These are phyloP conservation scores for Nicotiana otophora DNA, from an alignment of 257 asterid genomes.

Conservation along the genomic window DNA sequence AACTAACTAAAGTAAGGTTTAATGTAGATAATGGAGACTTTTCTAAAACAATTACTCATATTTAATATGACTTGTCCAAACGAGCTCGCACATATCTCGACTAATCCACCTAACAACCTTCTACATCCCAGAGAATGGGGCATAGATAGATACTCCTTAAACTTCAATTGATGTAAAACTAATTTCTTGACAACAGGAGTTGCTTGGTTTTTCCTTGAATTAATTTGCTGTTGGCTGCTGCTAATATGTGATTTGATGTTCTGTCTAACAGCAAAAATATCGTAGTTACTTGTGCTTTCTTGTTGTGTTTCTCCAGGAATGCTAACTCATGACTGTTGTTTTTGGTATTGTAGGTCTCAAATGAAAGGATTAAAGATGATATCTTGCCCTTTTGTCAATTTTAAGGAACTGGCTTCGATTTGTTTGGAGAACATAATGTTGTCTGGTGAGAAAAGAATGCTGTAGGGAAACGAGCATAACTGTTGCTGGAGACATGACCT, in stretches of 20 bases:
- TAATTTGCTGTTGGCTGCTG: neutral
- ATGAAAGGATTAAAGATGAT: slow-evolving; percentile 8
- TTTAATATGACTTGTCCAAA: no score
- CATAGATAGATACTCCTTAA: neutral
- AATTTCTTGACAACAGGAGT: neutral
- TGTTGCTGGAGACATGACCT: slow-evolving; percentile 10
- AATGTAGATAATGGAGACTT: neutral
- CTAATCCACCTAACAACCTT: neutral
- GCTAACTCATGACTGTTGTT: slow-evolving; percentile 1
- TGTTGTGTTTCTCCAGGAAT: neutral
- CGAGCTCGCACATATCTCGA: neutral
- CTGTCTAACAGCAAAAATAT: neutral
- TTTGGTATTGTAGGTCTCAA: slow-evolving; percentile 21
- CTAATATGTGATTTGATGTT: neutral
- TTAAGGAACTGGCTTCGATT: slow-evolving; percentile 12
- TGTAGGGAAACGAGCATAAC: neutral
- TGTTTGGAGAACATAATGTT: slow-evolving; percentile 10
- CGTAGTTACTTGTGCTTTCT: neutral
- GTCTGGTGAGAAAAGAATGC: neutral
- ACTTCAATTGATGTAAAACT: neutral
- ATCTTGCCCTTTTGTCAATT: slow-evolving; percentile 3
- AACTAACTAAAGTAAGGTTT: neutral
- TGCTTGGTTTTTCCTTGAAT: neutral
- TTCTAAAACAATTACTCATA: no score
- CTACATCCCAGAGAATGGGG: neutral